These are phyloP conservation scores for Moesziomyces antarcticus DNA, from an alignment of 1,284 basidiomycete species.

Conservation along the genomic window DNA sequence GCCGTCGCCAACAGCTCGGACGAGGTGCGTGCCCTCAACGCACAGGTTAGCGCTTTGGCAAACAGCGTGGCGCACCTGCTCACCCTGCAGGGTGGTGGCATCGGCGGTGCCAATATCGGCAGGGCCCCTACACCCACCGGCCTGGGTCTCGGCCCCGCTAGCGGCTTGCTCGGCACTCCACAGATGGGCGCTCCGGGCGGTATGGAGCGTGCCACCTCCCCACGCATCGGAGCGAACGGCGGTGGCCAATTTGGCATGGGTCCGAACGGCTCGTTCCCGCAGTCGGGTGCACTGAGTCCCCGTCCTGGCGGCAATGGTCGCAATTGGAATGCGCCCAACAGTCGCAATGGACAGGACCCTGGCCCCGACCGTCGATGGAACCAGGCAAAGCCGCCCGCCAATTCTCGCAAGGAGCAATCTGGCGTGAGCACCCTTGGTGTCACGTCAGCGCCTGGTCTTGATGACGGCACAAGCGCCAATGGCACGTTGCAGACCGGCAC, in stretches of 20 bases:
- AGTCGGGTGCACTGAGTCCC: conserved; percentile 31
- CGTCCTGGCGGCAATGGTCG: conserved; percentile 36
- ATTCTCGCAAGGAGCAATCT: conserved; percentile 15
- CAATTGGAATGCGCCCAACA: conserved; percentile 26
- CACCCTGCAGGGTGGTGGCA: conserved; percentile 32
- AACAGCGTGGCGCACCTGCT: conserved; percentile 57
- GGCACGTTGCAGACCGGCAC: conserved; percentile 22
- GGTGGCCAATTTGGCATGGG: conserved; percentile 19
- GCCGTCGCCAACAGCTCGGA: conserved; percentile 22
- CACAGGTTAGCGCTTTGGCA: conserved; percentile 50
- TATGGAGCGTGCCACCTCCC: conserved; percentile 37
- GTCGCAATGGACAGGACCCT: conserved; percentile 13
- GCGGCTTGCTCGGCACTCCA: conserved; percentile 33
- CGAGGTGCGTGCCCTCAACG: conserved; percentile 53
- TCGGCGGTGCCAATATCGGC: conserved; percentile 2
- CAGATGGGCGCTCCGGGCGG: conserved; percentile 29
- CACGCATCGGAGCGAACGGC: conserved; percentile 25
- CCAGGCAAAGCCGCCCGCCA: conserved; percentile 10
- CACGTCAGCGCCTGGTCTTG: conserved; percentile 22
- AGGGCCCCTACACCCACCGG: conserved; percentile 22
- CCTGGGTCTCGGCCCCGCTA: conserved; percentile 27
- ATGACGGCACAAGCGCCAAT: conserved; percentile 10
- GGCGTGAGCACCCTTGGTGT: conserved; percentile 4
- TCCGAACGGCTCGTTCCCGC: conserved; percentile 15
- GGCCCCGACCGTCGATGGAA: conserved; percentile 32